phyloP scores from a whole-genome alignment of 108 stramenopile genomes.

The Pseudonitzschia pungens region DNA sequence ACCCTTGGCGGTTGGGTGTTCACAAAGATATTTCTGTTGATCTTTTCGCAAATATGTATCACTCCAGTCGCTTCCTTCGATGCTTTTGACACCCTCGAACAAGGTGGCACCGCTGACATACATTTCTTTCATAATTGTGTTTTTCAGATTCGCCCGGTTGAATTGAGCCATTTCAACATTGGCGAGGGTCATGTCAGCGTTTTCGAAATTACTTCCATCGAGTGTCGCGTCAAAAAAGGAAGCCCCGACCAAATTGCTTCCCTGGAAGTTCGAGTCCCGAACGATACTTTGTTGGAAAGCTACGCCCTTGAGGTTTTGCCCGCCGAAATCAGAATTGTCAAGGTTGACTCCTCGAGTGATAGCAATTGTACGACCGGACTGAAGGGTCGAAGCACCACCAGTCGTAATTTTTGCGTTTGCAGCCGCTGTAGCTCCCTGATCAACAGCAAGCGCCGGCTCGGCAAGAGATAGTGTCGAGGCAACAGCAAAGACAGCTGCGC shows the following conservation, averaged over 20 bases:
- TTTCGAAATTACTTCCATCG: slow-evolving; percentile 86
- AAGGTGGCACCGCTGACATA: slow-evolving; percentile 90
- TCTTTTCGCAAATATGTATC: slow-evolving; percentile 87
- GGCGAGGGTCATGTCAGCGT: slow-evolving; percentile 76
- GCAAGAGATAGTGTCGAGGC: slow-evolving; percentile 18
- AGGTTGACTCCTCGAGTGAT: slow-evolving; percentile 94
- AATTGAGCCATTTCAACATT: slow-evolving; percentile 90
- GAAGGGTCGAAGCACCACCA: slow-evolving; percentile 84
- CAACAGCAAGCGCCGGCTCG: slow-evolving; percentile 34
- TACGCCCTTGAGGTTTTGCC: slow-evolving; percentile 87
- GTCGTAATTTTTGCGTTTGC: slow-evolving; percentile 85
- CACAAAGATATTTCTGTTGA: slow-evolving; percentile 89
- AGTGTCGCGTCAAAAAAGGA: slow-evolving; percentile 95
- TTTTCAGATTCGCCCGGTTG: slow-evolving; percentile 66
- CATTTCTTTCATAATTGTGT: slow-evolving; percentile 86
- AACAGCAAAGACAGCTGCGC: slow-evolving; percentile 9
- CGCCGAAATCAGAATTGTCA: slow-evolving; percentile 74
- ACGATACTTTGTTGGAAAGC: slow-evolving; percentile 96
- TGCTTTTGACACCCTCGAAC: slow-evolving; percentile 81
- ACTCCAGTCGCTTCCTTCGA: slow-evolving; percentile 86
- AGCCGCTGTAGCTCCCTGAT: slow-evolving; percentile 49
- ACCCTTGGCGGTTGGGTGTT: slow-evolving; percentile 90
- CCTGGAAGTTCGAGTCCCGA: slow-evolving; percentile 83
- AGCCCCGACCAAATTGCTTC: slow-evolving; percentile 74
- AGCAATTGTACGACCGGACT: slow-evolving; percentile 86